phyloP scores from a whole-genome alignment of 2,329 filamentous ascomycete genomes.

The Fusarium circinatum region DNA sequence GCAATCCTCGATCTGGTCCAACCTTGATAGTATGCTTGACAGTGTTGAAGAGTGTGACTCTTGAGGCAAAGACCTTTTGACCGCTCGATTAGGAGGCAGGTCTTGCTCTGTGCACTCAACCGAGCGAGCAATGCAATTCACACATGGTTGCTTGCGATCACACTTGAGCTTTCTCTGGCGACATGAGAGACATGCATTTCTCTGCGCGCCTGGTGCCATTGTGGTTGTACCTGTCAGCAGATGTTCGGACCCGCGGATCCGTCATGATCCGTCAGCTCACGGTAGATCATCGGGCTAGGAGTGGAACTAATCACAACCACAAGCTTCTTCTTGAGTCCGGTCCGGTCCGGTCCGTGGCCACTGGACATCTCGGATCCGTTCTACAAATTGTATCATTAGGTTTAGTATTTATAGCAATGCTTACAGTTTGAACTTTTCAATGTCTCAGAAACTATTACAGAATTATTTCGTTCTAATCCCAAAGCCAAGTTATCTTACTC shows the following conservation, averaged over 20 bases:
- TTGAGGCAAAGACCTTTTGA: background rate
- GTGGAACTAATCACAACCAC: accelerated
- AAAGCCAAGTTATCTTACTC: too few species aligned
- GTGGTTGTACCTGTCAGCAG: accelerated
- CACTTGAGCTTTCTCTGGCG: background rate
- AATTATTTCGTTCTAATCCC: accelerated
- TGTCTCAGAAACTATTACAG: accelerated
- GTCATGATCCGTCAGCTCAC: background rate
- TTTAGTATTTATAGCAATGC: background rate
- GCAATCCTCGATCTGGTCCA: background rate
- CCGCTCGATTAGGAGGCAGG: background rate
- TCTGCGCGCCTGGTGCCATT: background rate
- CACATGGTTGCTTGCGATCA: background rate
- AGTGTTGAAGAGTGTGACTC: background rate
- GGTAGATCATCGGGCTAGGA: background rate
- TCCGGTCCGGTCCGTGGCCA: background rate
- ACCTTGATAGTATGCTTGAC: background rate
- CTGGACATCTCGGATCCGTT: background rate
- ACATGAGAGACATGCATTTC: background rate
- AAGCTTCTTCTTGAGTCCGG: accelerated
- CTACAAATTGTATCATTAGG: accelerated
- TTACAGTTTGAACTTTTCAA: accelerated
- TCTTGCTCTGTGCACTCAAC: background rate
- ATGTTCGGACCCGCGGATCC: background rate
- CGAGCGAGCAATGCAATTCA: background rate